A percentile compares a stretch with the other conserved stretches of the same genome.
Evolutionary conservation across 768 basidiomycete genomes (phyloP).

Genomic region (Chalciporus sphaerocephalus): DNA sequence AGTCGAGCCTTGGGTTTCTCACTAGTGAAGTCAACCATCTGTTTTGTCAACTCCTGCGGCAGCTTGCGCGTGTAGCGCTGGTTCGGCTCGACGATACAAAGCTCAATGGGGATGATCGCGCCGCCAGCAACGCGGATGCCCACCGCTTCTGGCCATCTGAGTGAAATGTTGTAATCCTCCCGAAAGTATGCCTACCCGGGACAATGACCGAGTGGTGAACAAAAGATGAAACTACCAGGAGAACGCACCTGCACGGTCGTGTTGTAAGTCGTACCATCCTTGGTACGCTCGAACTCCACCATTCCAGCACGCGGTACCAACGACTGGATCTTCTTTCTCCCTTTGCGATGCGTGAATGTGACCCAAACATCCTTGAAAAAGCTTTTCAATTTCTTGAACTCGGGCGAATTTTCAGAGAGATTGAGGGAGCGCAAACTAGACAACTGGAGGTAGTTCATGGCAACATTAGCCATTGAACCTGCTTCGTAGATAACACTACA

Average conservation of each 20-base stretch:
- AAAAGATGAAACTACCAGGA: neutral
- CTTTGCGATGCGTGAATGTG: constrained; percentile 24
- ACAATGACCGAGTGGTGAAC: neutral
- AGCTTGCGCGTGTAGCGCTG: constrained; percentile 49
- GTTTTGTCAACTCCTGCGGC: constrained; percentile 33
- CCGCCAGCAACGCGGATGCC: constrained; percentile 35
- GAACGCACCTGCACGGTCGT: constrained; percentile 39
- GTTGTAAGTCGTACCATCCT: constrained; percentile 8
- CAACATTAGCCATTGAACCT: constrained; percentile 27
- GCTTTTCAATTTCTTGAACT: constrained; percentile 33
- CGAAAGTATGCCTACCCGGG: constrained; percentile 39
- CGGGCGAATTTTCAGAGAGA: constrained; percentile 15
- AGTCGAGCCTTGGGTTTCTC: constrained; percentile 43
- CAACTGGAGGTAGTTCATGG: constrained; percentile 27
- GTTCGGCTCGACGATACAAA: constrained; percentile 41
- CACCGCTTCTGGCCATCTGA: constrained; percentile 34
- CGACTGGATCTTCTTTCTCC: constrained; percentile 34
- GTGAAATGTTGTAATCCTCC: constrained; percentile 29
- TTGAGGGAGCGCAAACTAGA: constrained; percentile 30
- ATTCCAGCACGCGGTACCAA: constrained; percentile 38
- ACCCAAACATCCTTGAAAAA: constrained; percentile 38
- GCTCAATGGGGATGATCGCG: constrained; percentile 47
- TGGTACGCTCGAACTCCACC: constrained; percentile 39
- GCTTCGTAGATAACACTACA: constrained; percentile 38
- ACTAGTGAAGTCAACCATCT: constrained; percentile 47